Evolutionary conservation across 495 filamentous ascomycete species (phyloP).

Genomic region (Penicillium crystallinum): DNA sequence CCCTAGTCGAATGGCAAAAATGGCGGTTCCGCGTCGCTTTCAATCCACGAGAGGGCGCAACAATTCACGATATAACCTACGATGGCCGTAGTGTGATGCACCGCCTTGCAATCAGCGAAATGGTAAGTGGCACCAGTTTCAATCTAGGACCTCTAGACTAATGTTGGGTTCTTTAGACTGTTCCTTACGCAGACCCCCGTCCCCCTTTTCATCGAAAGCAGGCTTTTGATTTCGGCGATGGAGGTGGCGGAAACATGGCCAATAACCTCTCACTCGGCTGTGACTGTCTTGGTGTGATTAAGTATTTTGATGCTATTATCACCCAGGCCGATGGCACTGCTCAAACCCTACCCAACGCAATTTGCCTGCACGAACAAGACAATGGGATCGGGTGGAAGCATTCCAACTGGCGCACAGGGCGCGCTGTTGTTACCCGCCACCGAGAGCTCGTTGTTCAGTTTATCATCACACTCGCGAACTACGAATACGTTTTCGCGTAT

Average conservation of each 20-base stretch:
- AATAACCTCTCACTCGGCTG: slow-evolving; percentile 68
- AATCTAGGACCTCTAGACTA: too few relatives aligned
- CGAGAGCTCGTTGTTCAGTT: slow-evolving; percentile 66
- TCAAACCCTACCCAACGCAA: slow-evolving; percentile 53
- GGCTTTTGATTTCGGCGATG: slow-evolving; percentile 70
- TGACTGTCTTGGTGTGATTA: slow-evolving; percentile 63
- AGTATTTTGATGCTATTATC: slow-evolving; percentile 60
- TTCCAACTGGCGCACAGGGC: slow-evolving; percentile 64
- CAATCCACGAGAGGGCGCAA: slow-evolving; percentile 64
- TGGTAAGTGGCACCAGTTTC: too few relatives aligned
- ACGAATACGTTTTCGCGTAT: slow-evolving; percentile 85
- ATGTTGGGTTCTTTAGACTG: slow-evolving; percentile 37
- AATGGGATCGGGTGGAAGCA: slow-evolving; percentile 67
- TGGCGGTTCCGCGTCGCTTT: slow-evolving; percentile 66
- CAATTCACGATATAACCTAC: slow-evolving; percentile 66
- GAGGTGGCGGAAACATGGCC: slow-evolving; percentile 61
- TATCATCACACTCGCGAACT: slow-evolving; percentile 77
- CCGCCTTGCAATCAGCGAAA: slow-evolving; percentile 66
- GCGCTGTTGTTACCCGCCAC: slow-evolving; percentile 57
- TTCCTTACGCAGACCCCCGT: slow-evolving; percentile 61
- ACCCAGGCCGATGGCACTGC: slow-evolving; percentile 52
- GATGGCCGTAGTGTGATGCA: slow-evolving; percentile 70
- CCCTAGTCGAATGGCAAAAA: slow-evolving; percentile 60
- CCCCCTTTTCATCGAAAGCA: slow-evolving; percentile 65
- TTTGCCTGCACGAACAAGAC: slow-evolving; percentile 69